Evolutionary conservation across 257 asterid genomes (phyloP), one percentile per base, ranked within the genome.

Genomic region (Asclepias syriaca): DNA sequence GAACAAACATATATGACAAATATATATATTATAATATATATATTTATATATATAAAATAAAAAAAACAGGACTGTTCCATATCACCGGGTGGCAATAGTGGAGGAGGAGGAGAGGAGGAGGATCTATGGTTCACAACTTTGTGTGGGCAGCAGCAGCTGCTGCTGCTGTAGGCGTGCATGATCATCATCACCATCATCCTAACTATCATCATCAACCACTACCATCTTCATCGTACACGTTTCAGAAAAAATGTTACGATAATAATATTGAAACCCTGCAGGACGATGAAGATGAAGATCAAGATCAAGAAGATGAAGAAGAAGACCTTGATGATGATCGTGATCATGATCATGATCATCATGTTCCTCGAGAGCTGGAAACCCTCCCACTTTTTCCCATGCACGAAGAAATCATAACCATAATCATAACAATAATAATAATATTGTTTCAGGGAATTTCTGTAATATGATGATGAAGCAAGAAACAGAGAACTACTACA

Each of bases 371-470:
- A 40, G 92, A 80, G 66, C 76, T 81, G 32, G 97, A 91, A 77
- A 94, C 98, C 21, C 97, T 94, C 21, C 90, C 98, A 0, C 97
- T 95, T 37, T 95, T 95, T 74, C 99, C 99, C 18, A 84, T 90
- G 81, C 98, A 92, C 74, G 95, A 86, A 37, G 69, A 81, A 60
- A 66, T 6, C 7, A 40, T 40, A 5, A 40, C 5, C 6, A 43
- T 43, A 43, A 43, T 43, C 8, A 43, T 43, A 43, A 29, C 3
- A 29, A 40, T 40, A 40, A 43, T 43, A 43, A 43, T 43, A 43
- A 43, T 43, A 43, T 6, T 43, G 48, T 66, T n/a, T 46, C 79
- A 13, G 88, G 85, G 15, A 58, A 46, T 43, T 78, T 72, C 69
- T 1, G 69, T 74, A 39, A 39, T 77, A 60, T 16, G 32, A 66